Conservation (phyloP, 768 basidiomycete genomes). For the Suillus luteus region DNA sequence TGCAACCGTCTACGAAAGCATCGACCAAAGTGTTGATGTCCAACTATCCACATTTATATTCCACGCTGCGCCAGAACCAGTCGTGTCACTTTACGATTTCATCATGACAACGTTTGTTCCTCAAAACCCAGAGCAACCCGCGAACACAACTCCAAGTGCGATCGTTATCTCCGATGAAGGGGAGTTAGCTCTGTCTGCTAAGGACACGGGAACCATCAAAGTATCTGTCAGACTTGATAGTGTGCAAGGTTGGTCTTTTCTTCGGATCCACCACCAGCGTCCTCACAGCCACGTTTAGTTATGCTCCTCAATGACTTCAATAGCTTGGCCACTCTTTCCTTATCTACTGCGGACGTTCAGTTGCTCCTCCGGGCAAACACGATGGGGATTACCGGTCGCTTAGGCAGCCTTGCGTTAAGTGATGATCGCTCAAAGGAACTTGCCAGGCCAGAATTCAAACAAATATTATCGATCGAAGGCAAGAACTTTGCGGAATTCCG, state of each 20-base stretch:
- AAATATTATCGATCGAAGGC: conserved; percentile 91
- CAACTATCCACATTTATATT: conserved; percentile 90
- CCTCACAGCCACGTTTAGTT: conserved; percentile 47
- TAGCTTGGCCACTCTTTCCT: conserved; percentile 81
- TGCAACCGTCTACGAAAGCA: conserved; percentile 71
- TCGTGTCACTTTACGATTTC: conserved; percentile 91
- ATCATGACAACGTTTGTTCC: conserved; percentile 96
- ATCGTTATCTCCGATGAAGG: conserved; percentile 11
- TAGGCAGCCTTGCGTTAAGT: conserved; percentile 81
- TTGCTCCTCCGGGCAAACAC: conserved; percentile 72
- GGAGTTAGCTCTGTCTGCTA: conserved; percentile 10
- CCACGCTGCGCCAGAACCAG: conserved; percentile 85
- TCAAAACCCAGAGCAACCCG: conserved; percentile 20
- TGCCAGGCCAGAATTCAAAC: conserved; percentile 70
- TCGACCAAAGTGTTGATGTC: conserved; percentile 87
- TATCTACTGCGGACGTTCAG: conserved; percentile 88
- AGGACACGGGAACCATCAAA: conserved; percentile 62
- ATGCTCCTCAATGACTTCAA: conserved; percentile 69
- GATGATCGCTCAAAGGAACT: conserved; percentile 64
- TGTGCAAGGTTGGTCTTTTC: conserved; percentile 61
- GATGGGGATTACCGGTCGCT: conserved; percentile 74
- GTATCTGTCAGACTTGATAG: conserved; percentile 83
- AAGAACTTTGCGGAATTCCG: conserved; percentile 91
- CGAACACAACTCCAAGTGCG: conserved; percentile 14
- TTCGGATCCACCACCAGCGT: not conserved